Evolutionary conservation across 495 filamentous ascomycete species (phyloP), one percentile per base, ranked within the genome.

Genomic region (Trichoderma asperelloides): DNA sequence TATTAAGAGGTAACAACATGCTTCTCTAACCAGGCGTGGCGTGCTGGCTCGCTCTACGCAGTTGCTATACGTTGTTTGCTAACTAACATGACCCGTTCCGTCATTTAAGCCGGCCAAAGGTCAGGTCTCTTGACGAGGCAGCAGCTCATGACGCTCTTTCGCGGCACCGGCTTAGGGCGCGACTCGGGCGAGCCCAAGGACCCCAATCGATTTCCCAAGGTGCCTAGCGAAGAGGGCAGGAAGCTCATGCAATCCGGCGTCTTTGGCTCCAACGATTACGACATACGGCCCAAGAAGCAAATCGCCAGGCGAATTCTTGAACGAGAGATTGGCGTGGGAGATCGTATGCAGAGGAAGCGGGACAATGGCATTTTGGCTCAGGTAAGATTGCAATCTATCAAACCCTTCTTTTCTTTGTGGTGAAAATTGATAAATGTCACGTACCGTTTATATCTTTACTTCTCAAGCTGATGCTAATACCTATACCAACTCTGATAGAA

Each of bases 201-300:
- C 43, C 77, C 80, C 8, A 75, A 83, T 65, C 71, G 74, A 43
- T 90, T 89, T 66, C 91, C 92, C 21, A 87, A 87, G 67, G 86
- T 96, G 0, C 93, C 93, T 0, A 94, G 88, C 71, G 87, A 92
- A 7, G 81, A 86, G 66, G 93, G 93, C 12, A 81, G 74, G 65
- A 83, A 87, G 66, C 77, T 97, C 70, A 96, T 97, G 93, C 78
- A 84, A 30, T 87, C 87, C 18, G 93, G 93, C 1, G 80, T 79
- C 5, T 97, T 96, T 72, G 93, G 93, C 4, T 80, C 80, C 25
- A 88, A 85, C 62, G 74, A 83, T 80, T 69, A 84, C 72, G 55
- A 75, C 74, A 11, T 81, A 64, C 85, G 79, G 66, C 79, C 84
- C 47, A 88, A 87, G 74, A 86, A 85, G 68, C 81, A 72, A 18